phyloP scores from a whole-genome alignment of 257 asterid species.

The Eustoma russellianum region DNA sequence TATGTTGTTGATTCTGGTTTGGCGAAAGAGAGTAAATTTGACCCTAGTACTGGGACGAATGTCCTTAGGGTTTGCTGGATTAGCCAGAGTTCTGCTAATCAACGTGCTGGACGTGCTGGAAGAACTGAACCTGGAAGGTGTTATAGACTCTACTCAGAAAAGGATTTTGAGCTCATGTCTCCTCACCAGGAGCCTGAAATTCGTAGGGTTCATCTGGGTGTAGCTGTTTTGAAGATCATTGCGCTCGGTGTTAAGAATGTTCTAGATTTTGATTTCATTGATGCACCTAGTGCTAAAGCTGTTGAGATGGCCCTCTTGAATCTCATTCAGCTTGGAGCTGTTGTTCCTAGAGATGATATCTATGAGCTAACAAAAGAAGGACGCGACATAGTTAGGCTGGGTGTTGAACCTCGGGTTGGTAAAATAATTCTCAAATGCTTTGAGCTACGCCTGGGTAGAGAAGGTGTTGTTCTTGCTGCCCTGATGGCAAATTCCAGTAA shows the following conservation, averaged over 20 bases:
- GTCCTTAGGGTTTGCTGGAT: constrained; percentile 56
- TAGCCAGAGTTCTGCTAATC: constrained; percentile 94
- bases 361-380: constrained; percentile 58
- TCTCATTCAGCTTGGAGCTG: constrained; percentile 74
- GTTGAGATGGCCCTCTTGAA: constrained; percentile 66
- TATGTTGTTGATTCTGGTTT: constrained; percentile 88
- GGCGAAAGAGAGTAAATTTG: constrained; percentile 77
- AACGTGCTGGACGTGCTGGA: constrained; percentile 97
- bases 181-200: constrained; percentile 86
- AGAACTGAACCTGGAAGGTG: constrained; percentile 91
- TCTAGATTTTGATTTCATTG: constrained; percentile 68
- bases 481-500: constrained; percentile 84
- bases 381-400: constrained; percentile 63
- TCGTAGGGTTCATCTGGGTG: constrained; percentile 80
- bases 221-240: constrained; percentile 84
- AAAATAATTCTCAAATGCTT: constrained; percentile 66
- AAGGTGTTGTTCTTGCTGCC: constrained; percentile 91
- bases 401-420: constrained; percentile 89
- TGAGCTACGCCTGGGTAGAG: constrained; percentile 49
- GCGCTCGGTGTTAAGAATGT: constrained; percentile 73
- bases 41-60: constrained; percentile 80
- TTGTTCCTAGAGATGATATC: constrained; percentile 26
- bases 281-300: constrained; percentile 64
- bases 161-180: constrained; percentile 57
- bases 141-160: constrained; percentile 62